phyloP scores from a whole-genome alignment of 805 yeast species.

The Wickerhamomyces canadensis region DNA sequence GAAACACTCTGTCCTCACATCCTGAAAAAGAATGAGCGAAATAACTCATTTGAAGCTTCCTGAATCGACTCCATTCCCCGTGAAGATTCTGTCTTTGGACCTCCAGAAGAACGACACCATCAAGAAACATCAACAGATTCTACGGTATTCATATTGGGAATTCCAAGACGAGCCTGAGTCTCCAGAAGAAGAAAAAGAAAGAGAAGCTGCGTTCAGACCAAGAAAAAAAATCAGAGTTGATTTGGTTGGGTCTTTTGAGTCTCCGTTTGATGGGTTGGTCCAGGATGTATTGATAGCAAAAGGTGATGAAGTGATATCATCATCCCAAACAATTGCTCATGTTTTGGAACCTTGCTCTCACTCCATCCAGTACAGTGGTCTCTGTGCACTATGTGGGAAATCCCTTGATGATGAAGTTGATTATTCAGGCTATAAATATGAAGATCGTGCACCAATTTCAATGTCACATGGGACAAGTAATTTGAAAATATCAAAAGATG shows the following conservation, averaged over 20 bases:
- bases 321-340: constrained; percentile 44
- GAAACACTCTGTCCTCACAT: background rate
- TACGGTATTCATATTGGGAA: constrained; percentile 42
- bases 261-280: constrained; percentile 74
- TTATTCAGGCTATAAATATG: constrained; percentile 50
- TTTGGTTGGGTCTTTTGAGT: constrained; percentile 70
- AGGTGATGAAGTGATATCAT: constrained; percentile 52
- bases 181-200: constrained; percentile 18
- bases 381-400: constrained; percentile 90
- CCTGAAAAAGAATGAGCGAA: constrained; percentile 11
- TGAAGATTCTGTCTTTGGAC: constrained; percentile 31
- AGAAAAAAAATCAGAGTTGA: constrained; percentile 47
- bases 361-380: constrained; percentile 88
- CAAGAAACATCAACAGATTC: constrained; percentile 32
- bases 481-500: constrained; percentile 74
- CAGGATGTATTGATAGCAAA: constrained; percentile 41
- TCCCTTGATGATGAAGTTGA: constrained; percentile 69
- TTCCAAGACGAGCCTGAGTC: constrained; percentile 30
- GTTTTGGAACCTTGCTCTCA: constrained; percentile 85
- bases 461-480: constrained; percentile 89
- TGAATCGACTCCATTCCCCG: constrained; percentile 31
- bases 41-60: constrained; percentile 21
- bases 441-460: constrained; percentile 74
- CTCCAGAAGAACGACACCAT: constrained; percentile 25
- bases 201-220: constrained; percentile 3